Base-by-base conservation (phyloP, 768 basidiomycete genomes). In the Tubosaeta sp. region DNA sequence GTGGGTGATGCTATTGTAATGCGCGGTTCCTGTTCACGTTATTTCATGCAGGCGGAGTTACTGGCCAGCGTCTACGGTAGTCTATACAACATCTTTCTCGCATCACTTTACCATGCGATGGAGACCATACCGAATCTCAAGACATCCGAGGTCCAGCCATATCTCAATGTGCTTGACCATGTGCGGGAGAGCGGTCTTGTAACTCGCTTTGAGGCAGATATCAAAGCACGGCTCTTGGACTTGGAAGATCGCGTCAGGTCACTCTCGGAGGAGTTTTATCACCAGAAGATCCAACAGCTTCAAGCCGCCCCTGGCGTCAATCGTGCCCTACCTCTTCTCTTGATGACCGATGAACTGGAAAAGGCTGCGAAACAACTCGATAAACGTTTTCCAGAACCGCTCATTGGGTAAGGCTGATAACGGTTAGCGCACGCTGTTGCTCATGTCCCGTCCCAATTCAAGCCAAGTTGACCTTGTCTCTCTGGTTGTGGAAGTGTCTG, bases 281-380 rank as follows among this genome's bases (percentile, higher is more conserved):
- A 78, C 14, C 66, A 70, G 48, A 86, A 81, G 69, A 77, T 82
- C 58, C 74, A 78, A 38, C 82, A 85, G 58, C 73, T 88, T 59
- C 81, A 82, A 57, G 70, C 79, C 3, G 72, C 82, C 6, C 87
- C 87, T 4, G 90, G 89, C 1, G 86, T 87, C 12, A 92, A 93
- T 60, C 76, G 85, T 36, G 90, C 92, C 0, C 70, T 91, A 31
- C 91, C 92, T 1, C 71, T 94, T 32, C 70, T 95, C 25, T 68
- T 89, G 25, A 82, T 95, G 80, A 90, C 90, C 4, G 86, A 88
- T 42, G 94, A 95, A 71, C 71, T 96, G 2, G 92, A 95, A 75
- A 95, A 92, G 66, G 72, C 76, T 32, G 82, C 88, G 16, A 94
- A 94, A 68, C 71, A 77, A 22, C 75, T 95, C 30, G 88, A 94